Evolutionary conservation across 192 early-diverging fungal species (phyloP).

Genomic region (Coemansia sp.): DNA sequence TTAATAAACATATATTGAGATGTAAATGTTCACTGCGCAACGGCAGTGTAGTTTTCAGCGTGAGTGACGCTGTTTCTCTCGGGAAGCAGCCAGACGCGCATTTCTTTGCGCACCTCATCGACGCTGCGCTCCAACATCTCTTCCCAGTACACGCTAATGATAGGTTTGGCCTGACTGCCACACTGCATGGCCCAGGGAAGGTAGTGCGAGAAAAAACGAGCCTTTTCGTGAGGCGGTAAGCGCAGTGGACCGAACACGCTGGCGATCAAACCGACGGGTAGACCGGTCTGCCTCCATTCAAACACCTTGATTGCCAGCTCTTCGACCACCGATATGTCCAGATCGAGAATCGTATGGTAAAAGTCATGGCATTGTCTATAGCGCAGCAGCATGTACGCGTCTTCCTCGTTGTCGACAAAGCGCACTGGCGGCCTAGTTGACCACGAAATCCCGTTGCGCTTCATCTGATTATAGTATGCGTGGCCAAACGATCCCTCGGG

Average conservation of each 20-base stretch:
- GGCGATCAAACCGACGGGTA: slow-evolving; percentile 86
- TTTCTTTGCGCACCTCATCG: slow-evolving; percentile 71
- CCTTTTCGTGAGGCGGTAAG: slow-evolving; percentile 64
- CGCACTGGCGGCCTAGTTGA: slow-evolving; percentile 82
- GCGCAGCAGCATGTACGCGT: slow-evolving; percentile 92
- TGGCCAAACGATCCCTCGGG: slow-evolving; percentile 82
- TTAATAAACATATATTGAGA: neutral
- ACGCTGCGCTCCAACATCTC: slow-evolving; percentile 73
- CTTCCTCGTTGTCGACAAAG: slow-evolving; percentile 87
- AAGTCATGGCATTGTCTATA: slow-evolving; percentile 96
- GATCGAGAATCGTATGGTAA: slow-evolving; percentile 86
- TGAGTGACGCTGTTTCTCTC: slow-evolving; percentile 45
- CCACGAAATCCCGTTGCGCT: slow-evolving; percentile 77
- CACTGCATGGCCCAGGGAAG: slow-evolving; percentile 95
- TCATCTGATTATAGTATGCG: slow-evolving; percentile 83
- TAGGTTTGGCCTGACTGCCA: slow-evolving; percentile 69
- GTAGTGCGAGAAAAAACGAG: slow-evolving; percentile 67
- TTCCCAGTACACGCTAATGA: slow-evolving; percentile 93
- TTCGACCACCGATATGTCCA: slow-evolving; percentile 80
- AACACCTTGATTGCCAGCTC: slow-evolving; percentile 97
- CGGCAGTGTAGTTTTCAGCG: slow-evolving; percentile 33
- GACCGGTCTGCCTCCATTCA: slow-evolving; percentile 88
- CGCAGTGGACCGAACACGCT: slow-evolving; percentile 83
- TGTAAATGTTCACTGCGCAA: neutral
- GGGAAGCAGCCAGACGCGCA: slow-evolving; percentile 68